These are phyloP conservation scores for Gliomastix tumulicola DNA, from an alignment of 2,329 filamentous ascomycete species.

Conservation along the genomic window DNA sequence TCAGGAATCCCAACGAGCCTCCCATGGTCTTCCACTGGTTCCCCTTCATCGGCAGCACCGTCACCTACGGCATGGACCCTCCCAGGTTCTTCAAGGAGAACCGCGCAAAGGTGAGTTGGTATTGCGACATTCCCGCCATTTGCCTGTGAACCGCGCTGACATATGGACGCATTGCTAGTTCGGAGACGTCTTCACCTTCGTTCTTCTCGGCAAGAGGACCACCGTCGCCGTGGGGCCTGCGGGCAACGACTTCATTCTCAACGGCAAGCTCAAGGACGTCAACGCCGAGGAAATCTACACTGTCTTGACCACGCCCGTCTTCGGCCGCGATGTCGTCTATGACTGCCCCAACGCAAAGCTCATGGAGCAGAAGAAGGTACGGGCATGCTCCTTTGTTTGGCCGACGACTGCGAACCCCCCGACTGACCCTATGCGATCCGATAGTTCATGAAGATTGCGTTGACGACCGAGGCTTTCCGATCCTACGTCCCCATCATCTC, in stretches of 20 bases:
- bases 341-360: conserved; percentile 87
- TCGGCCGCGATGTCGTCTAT: conserved; percentile 82
- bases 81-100: conserved; percentile 76
- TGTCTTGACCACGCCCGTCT: conserved; percentile 64
- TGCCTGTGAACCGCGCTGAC: background rate
- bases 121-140: background rate
- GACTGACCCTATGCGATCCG: no score
- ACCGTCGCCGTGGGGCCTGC: conserved; percentile 77
- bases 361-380: conserved; percentile 93
- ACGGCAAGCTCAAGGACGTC: conserved; percentile 84
- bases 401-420: background rate
- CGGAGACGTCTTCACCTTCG: conserved; percentile 84
- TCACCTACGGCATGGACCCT: conserved; percentile 93
- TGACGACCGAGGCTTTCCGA: conserved; percentile 67
- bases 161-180: conserved; percentile 38
- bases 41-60: conserved; percentile 80
- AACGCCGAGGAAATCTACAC: conserved; percentile 88
- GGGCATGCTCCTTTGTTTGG: conserved; percentile 6
- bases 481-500: conserved; percentile 74
- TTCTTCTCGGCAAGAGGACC: conserved; percentile 82
- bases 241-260: conserved; percentile 87
- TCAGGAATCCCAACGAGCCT: conserved; percentile 76
- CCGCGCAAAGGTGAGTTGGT: conserved; percentile 60
- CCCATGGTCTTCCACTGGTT: conserved; percentile 77
- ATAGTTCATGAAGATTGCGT: conserved; percentile 79